Evolutionary conservation across 108 stramenopile species (phyloP).

Genomic region (Cyclotella cryptica): DNA sequence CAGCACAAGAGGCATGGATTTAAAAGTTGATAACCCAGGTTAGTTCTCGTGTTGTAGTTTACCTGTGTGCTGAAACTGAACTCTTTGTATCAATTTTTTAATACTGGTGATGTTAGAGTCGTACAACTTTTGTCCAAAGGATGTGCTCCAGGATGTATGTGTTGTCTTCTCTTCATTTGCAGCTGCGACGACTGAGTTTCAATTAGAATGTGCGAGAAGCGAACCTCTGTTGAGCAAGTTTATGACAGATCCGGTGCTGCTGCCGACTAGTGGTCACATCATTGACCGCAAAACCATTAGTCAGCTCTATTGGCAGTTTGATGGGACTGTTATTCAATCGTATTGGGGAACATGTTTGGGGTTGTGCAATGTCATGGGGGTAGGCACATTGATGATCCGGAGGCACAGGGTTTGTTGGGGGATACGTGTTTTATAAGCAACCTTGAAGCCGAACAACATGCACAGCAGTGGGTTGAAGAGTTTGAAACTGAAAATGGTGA

Average conservation of each 20-base stretch:
- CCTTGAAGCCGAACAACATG: constrained; percentile 22
- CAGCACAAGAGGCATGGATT: constrained; percentile 90
- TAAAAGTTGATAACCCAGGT: constrained; percentile 95
- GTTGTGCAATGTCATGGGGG: constrained; percentile 11
- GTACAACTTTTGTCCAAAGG: constrained; percentile 97
- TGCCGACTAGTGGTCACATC: constrained; percentile 90
- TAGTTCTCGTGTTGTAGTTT: neutral
- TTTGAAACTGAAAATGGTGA: constrained; percentile 25
- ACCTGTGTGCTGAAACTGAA: neutral
- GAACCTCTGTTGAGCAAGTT: constrained; percentile 89
- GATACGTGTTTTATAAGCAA: constrained; percentile 27
- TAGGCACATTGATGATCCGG: constrained; percentile 22
- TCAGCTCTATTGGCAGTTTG: constrained; percentile 59
- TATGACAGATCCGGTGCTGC: constrained; percentile 95
- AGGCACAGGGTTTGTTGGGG: constrained; percentile 19
- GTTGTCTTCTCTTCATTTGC: constrained; percentile 90
- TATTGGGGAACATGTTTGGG: constrained; percentile 20
- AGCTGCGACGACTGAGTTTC: constrained; percentile 68
- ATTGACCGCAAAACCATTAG: constrained; percentile 95
- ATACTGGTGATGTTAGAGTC: constrained; percentile 49
- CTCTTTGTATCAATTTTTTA: neutral
- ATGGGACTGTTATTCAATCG: constrained; percentile 21
- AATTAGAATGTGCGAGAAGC: constrained; percentile 83
- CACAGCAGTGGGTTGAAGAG: constrained; percentile 15
- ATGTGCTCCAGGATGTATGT: constrained; percentile 92